Base-by-base conservation (phyloP, 495 filamentous ascomycete species). In the Neurospora africana region DNA sequence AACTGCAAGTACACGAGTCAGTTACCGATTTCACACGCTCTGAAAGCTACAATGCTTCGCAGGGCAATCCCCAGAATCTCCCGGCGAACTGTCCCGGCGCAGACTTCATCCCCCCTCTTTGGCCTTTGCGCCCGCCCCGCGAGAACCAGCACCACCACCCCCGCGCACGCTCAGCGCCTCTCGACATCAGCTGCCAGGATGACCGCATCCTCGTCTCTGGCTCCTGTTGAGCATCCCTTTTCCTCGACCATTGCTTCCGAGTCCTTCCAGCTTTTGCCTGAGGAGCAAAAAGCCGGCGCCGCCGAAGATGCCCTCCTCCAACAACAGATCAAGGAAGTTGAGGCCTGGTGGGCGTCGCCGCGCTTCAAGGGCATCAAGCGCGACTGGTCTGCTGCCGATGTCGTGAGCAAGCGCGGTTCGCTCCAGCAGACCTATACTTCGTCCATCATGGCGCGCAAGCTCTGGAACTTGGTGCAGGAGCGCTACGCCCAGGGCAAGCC, bases 371-470 rank as follows among this genome's bases (percentile, higher is more conserved):
- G 93, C 23, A 97, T 98, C 83, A 94, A 90, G 84, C 87, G 95
- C 30, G 93, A 95, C 37, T 98, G 98, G 81, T 91, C 90, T 3
- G 92, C 95, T 7, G 91, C 87, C 73, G 94, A 97, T 82, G 90
- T 99, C 38, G 95, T 96, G 70, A 93, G 89, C 83, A 97, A 97
- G 84, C 88, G 95, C 71, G 95, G 95, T 4, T 89, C 92, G 10
- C 84, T 98, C 73, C 87, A 91, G 77, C 94, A 98, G 78, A 86
- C 85, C 71, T 98, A 98, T 74, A 93, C 96, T 0, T 95, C 92
- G 79, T 96, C 92, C 3, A 79, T 94, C 68, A 97, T 96, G 93
- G 95, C 96, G 8, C 87, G 92, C 78, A 98, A 99, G 81, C 86
- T 99, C 11, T 99, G 96, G 83, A 90, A 95, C 78, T 81, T 98